Evolutionary conservation across 1,139 yeast species (phyloP).

Genomic region (Saccharomyces hybrid): DNA sequence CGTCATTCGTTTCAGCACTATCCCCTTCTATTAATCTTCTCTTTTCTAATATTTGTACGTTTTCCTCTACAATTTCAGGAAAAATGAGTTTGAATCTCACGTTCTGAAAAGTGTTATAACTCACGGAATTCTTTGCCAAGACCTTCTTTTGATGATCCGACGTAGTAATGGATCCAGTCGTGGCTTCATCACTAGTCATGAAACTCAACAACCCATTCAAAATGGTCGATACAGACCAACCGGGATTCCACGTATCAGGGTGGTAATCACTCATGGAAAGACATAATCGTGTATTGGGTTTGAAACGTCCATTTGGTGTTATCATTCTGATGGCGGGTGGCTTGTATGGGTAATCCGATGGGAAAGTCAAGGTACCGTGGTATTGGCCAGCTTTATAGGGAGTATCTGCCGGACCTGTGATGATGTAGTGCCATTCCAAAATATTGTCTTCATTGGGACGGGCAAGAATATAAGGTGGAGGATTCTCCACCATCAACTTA

Average conservation of each 20-base stretch:
- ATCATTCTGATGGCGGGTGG: constrained; percentile 89
- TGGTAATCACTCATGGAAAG: constrained; percentile 87
- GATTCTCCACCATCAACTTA: constrained; percentile 60
- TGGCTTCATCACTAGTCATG: constrained; percentile 60
- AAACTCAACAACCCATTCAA: constrained; percentile 78
- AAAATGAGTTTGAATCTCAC: constrained; percentile 54
- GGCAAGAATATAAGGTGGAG: constrained; percentile 78
- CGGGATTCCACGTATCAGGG: constrained; percentile 92
- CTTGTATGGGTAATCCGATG: constrained; percentile 80
- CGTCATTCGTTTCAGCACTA: constrained; percentile 6
- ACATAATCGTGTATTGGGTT: constrained; percentile 72
- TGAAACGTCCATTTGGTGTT: constrained; percentile 79
- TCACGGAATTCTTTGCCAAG: constrained; percentile 47
- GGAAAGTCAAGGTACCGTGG: constrained; percentile 79
- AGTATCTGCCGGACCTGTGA: constrained; percentile 74
- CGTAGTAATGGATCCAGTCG: constrained; percentile 54
- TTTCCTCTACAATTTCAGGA: constrained; percentile 55
- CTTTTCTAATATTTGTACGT: constrained; percentile 30
- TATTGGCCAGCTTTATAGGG: constrained; percentile 84
- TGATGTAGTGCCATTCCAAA: constrained; percentile 45
- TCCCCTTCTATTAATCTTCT: constrained; percentile 8
- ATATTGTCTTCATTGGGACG: constrained; percentile 76
- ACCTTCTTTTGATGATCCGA: constrained; percentile 39
- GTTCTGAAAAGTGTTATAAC: constrained; percentile 49
- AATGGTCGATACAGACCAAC: constrained; percentile 87